Base-by-base conservation (phyloP, 2,329 filamentous ascomycete genomes). In the Beauveria asiatica region DNA sequence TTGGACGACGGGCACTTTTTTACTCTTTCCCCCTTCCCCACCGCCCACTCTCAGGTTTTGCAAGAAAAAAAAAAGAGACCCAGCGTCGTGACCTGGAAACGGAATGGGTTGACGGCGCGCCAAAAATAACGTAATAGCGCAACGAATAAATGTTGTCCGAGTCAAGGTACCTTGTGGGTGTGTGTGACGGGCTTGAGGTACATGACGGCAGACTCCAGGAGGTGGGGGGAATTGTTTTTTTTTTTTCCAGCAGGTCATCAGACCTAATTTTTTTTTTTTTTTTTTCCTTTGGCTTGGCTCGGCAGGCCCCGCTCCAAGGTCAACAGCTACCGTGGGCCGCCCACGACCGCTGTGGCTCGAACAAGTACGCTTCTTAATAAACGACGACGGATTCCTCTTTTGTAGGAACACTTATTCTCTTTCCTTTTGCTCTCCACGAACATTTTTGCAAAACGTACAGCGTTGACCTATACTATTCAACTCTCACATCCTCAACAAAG, bases 321-420 rank as follows among this genome's bases (percentile, higher is more conserved):
- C 48, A 46, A 53, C 42, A 59, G 57, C 57, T 59, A 59, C 50
- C 39, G 27, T 33, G 49, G 49, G 41, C 30, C 57, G 27, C 49
- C 57, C 57, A 59, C 48, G 48, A 42, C 37, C 45, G 25, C n/a
- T n/a, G n/a, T 21, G 44, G 8, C 19, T 33, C 25, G 44, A 6
- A 37, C 56, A 59, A 52, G 57, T 51, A 52, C 30, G 55, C 21
- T 45, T 59, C 27, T 42, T 49, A 57, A 37, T 48, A 57, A 37
- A 50, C 55, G 25, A 41, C 55, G 45, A 57, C 30, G 13, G n/a
- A 11, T 19, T 46, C 25, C 27, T 33, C 44, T 41, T 9, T 41
- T 9, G 13, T 16, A n/a, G 9, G 9, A 21, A 5, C 17, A 19
- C 16, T 27, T 45, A 19, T 19, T 42, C 19, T 23, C 25, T 4